Evolutionary conservation across 768 basidiomycete species (phyloP), one percentile per base, ranked within the genome.

Genomic region (Suillus discolor): DNA sequence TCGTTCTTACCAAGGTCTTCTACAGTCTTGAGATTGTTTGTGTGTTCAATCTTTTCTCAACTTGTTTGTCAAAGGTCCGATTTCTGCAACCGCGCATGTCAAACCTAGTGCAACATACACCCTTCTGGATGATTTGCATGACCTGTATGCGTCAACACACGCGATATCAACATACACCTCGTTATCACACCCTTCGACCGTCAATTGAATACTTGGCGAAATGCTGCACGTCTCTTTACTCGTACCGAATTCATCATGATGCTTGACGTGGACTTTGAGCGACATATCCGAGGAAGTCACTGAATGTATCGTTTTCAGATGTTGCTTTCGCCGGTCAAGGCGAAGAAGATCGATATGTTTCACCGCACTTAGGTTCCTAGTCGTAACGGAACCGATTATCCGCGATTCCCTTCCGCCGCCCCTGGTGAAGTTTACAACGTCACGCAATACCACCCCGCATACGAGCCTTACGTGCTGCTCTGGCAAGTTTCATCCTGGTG

Each of bases 201-300:
- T 6, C 92, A 94, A 74, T 90, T 96, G 82, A 96, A 96, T 76
- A 88, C 91, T 28, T 96, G 93, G 92, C 84, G 94, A 41, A 96
- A 96, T 74, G 85, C 89, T 51, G 94, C 94, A 4, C 87, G 94
- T 49, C 80, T 93, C 61, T 93, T 94, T 71, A 89, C 93, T 5
- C 85, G 92, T 16, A 94, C 94, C 9, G 86, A 91, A 68, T 93
- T 87, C 69, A 85, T 95, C 65, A 91, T 96, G 88, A 91, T 95
- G 89, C 87, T 96, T 61, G 95, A 96, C 74, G 89, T 96, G 67
- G 94, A 96, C 75, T 95, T 96, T 75, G 59, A 41, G 6, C 18
- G 9, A 42, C 28, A 42, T 41, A 7, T 11, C 6, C 41, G 12
- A 34, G 62, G n/a, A 28, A 54, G 42, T 36, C 34, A 62, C 55